Conservation (phyloP, 164 flowering plant species). For the Chimonanthus praecox region DNA sequence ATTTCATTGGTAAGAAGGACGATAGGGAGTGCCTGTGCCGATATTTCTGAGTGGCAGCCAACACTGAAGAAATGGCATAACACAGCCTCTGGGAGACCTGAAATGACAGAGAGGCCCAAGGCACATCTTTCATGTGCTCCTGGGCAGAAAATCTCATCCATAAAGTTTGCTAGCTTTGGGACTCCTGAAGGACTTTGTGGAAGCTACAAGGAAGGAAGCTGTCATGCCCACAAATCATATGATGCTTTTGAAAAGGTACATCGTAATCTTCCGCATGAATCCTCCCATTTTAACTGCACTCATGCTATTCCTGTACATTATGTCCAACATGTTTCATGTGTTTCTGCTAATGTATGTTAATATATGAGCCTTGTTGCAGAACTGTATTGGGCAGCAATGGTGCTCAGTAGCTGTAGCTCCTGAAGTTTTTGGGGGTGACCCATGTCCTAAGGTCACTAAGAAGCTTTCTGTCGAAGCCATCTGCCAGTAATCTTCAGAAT, state of each 20-base stretch:
- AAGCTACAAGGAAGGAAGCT: conserved; percentile 70
- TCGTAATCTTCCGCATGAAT: neutral
- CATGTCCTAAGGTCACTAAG: conserved; percentile 39
- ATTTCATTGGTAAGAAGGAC: conserved; percentile 67
- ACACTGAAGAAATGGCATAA: conserved; percentile 46
- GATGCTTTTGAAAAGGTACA: conserved; percentile 71
- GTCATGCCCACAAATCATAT: conserved; percentile 83
- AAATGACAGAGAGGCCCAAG: conserved; percentile 68
- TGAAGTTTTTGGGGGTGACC: conserved; percentile 27
- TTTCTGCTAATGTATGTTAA: too few relatives aligned
- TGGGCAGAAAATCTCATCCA: conserved; percentile 77
- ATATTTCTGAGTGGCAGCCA: conserved; percentile 89
- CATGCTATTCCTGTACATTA: too few relatives aligned
- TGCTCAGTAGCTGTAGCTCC: conserved; percentile 58
- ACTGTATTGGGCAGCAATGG: conserved; percentile 63
- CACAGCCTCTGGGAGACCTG: conserved; percentile 63
- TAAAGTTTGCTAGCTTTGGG: conserved; percentile 96
- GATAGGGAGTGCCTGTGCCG: conserved; percentile 72
- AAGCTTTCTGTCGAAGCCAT: conserved; percentile 37
- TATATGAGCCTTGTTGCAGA: conserved; percentile 34
- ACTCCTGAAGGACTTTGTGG: conserved; percentile 91
- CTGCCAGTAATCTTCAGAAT: conserved; percentile 18
- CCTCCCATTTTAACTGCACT: too few relatives aligned
- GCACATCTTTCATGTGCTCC: conserved; percentile 73
- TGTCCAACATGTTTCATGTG: too few relatives aligned